Percentiles rank a stretch among this genome's conserved stretches.
These are phyloP conservation scores for Linderina pennispora DNA, from an alignment of 192 early-diverging fungal genomes.

Conservation along the genomic window DNA sequence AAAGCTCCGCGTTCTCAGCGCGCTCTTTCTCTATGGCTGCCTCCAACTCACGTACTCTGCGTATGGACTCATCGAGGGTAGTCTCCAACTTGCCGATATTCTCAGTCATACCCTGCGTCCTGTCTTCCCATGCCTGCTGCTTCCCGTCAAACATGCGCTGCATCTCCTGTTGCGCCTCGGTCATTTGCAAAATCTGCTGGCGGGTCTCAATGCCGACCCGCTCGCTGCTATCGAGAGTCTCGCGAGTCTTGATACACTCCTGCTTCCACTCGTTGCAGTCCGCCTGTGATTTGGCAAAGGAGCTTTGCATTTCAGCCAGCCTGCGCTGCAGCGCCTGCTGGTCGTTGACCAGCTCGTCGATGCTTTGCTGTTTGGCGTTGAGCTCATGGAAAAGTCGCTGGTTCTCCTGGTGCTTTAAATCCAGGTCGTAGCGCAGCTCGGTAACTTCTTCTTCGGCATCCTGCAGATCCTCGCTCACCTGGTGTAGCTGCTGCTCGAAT, in stretches of 20 bases:
- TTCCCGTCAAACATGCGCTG: constrained; percentile 1
- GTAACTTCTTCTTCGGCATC: constrained; percentile 2
- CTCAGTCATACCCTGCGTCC: constrained; percentile 3
- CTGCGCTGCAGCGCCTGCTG: neutral
- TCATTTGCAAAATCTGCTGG: constrained; percentile 3
- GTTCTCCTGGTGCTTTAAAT: neutral
- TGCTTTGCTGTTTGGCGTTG: neutral
- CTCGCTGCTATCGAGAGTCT: constrained; percentile 7
- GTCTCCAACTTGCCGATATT: constrained; percentile 12
- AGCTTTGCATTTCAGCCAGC: neutral
- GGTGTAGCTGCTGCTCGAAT: neutral
- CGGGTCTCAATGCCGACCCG: neutral
- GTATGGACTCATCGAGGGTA: constrained; percentile 25
- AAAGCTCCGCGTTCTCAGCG: constrained; percentile 6
- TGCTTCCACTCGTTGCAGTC: constrained; percentile 23
- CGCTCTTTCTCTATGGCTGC: constrained; percentile 14
- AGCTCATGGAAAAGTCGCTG: neutral
- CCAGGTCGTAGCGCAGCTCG: neutral
- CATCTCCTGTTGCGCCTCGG: constrained; percentile 1
- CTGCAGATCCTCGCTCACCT: neutral
- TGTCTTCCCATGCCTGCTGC: constrained; percentile 1
- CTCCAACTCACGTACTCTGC: constrained; percentile 23
- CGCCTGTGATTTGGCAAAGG: neutral
- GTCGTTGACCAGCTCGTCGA: neutral
- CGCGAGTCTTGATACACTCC: constrained; percentile 9